These are phyloP conservation scores for Phialophora chinensis DNA, from an alignment of 2,329 filamentous ascomycete species.

Conservation along the genomic window DNA sequence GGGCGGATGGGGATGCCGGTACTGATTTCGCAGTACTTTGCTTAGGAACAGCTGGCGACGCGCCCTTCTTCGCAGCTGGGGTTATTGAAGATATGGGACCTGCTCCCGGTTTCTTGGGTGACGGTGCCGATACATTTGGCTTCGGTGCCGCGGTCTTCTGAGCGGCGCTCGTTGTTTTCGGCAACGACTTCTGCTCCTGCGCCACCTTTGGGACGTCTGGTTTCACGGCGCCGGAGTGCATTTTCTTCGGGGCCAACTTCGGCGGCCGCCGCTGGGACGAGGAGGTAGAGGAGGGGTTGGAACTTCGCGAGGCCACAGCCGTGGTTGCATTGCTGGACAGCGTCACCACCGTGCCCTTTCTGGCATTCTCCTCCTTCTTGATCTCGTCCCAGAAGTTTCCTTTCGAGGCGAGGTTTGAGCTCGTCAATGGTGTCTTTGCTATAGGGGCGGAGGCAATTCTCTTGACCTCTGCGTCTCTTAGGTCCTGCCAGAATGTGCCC, in stretches of 20 bases:
- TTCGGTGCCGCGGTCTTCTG: neutral
- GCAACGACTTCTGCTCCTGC: neutral
- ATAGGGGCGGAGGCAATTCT: neutral
- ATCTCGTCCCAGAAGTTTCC: slow-evolving; percentile 36
- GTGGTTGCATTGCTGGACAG: slow-evolving; percentile 36
- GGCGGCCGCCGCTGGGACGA: neutral
- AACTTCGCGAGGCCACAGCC: slow-evolving; percentile 30
- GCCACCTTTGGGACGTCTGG: neutral
- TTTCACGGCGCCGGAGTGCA: neutral
- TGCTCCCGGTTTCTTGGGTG: neutral
- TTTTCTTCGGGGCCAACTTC: neutral
- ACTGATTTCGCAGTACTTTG: neutral
- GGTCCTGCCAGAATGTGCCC: slow-evolving; percentile 39
- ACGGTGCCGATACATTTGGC: neutral
- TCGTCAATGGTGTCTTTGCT: slow-evolving; percentile 2
- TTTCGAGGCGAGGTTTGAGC: slow-evolving; percentile 12
- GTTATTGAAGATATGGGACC: neutral
- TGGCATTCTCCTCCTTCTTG: slow-evolving; percentile 32
- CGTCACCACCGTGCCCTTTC: slow-evolving; percentile 35
- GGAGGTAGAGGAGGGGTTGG: neutral
- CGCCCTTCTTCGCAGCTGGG: neutral
- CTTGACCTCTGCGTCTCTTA: slow-evolving; percentile 21
- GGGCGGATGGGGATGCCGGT: neutral
- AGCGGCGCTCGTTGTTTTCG: neutral
- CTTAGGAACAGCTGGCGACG: neutral